phyloP scores from a whole-genome alignment of 2,329 filamentous ascomycete genomes.

The Pseudogymnoascus sp. region DNA sequence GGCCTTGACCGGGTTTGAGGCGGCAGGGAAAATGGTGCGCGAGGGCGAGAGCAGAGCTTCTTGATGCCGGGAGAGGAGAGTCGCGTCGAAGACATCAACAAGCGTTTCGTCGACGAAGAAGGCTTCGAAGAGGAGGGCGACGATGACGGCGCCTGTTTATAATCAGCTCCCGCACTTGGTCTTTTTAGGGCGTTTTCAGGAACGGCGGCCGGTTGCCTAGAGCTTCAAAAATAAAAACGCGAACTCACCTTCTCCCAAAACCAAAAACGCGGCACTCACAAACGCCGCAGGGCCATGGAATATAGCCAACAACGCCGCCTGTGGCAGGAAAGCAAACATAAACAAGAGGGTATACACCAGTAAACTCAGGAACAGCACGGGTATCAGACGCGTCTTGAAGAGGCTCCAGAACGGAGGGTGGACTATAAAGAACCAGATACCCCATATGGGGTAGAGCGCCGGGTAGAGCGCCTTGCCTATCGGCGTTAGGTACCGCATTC shows the following conservation, averaged over 20 bases:
- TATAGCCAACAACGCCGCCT: slow-evolving; percentile 79
- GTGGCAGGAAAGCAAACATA: slow-evolving; percentile 77
- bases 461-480: slow-evolving; percentile 24
- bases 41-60: slow-evolving; percentile 59
- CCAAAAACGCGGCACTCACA: slow-evolving; percentile 78
- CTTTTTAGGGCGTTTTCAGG: background rate
- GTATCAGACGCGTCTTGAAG: slow-evolving; percentile 67
- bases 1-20: slow-evolving; percentile 64
- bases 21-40: slow-evolving; percentile 56
- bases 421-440: slow-evolving; percentile 71
- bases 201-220: slow-evolving; percentile 52
- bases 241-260: slow-evolving; percentile 59
- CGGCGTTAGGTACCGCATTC: slow-evolving; percentile 2
- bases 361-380: slow-evolving; percentile 70
- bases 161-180: background rate
- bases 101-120: slow-evolving; percentile 73
- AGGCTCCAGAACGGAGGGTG: slow-evolving; percentile 78
- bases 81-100: slow-evolving; percentile 75
- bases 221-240: slow-evolving; percentile 22
- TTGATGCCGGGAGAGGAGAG: slow-evolving; percentile 29
- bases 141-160: slow-evolving; percentile 20
- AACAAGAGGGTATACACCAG: slow-evolving; percentile 83
- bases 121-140: slow-evolving; percentile 56
- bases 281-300: slow-evolving; percentile 86
- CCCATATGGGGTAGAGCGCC: slow-evolving; percentile 52